These are phyloP conservation scores for Claviceps pazoutovae DNA, from an alignment of 2,329 filamentous ascomycete species.

Conservation along the genomic window DNA sequence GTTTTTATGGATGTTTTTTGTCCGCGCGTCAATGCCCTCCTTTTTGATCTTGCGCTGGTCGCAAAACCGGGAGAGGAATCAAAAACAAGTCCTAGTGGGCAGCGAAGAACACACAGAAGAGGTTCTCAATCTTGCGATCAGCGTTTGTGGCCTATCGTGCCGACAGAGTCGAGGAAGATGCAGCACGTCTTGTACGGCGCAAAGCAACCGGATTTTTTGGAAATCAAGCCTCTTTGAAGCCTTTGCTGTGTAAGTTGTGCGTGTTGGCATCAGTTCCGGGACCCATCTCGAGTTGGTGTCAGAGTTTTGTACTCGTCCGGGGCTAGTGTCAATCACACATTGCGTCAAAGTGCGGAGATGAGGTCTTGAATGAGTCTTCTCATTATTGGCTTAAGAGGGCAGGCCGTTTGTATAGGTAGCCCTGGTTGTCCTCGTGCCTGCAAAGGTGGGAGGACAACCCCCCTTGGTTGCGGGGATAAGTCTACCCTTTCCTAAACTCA, in stretches of 20 bases:
- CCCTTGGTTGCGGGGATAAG: constrained; percentile 35
- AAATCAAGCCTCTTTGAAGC: background rate
- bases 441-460: constrained; percentile 37
- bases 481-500: constrained; percentile 13
- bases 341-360: background rate
- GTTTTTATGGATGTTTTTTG: constrained; percentile 97
- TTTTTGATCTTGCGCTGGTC: constrained; percentile 18
- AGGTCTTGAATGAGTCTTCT: background rate
- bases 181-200: background rate
- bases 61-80: constrained; percentile 54
- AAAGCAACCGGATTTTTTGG: background rate
- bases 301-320: constrained; percentile 85
- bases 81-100: constrained; percentile 91
- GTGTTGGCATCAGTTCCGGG: constrained; percentile 33
- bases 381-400: constrained; percentile 19
- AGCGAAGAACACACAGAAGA: constrained; percentile 72
- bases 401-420: constrained; percentile 26
- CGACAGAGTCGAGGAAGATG: constrained; percentile 4
- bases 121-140: constrained; percentile 14
- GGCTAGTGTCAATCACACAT: constrained; percentile 9
- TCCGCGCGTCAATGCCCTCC: constrained; percentile 61
- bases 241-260: background rate
- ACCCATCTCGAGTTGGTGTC: constrained; percentile 89
- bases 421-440: constrained; percentile 37
- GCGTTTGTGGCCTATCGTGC: background rate